Evolutionary conservation across 2,329 filamentous ascomycete species (phyloP).

Genomic region (Sarocladium oryzae): DNA sequence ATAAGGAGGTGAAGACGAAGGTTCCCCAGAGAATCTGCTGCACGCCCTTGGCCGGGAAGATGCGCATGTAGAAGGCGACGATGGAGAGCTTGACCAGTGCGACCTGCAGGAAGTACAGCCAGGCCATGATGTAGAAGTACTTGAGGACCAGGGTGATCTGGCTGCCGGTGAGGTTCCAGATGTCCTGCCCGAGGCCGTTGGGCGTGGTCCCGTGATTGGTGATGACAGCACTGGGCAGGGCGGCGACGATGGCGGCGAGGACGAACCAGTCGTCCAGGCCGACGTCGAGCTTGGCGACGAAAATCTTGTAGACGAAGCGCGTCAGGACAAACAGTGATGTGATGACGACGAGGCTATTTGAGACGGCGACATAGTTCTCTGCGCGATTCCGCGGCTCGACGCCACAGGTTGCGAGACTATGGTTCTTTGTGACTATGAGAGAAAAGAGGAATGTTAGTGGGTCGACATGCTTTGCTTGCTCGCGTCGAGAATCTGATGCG

Average conservation of each 20-base stretch:
- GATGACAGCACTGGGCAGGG: slow-evolving; percentile 23
- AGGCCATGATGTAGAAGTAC: slow-evolving; percentile 31
- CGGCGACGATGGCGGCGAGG: slow-evolving; percentile 19
- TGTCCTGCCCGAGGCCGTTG: slow-evolving; percentile 22
- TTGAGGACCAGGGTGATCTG: slow-evolving; percentile 15
- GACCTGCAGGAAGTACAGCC: slow-evolving; percentile 35
- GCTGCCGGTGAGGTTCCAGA: neutral
- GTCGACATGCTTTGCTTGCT: no score
- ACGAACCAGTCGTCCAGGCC: slow-evolving; percentile 30
- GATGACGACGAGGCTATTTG: slow-evolving; percentile 24
- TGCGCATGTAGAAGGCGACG: slow-evolving; percentile 43
- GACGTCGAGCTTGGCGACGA: slow-evolving; percentile 22
- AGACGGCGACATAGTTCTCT: slow-evolving; percentile 24
- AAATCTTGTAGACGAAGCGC: slow-evolving; percentile 29
- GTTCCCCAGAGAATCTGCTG: slow-evolving; percentile 31
- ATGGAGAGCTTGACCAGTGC: slow-evolving; percentile 40
- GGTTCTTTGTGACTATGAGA: slow-evolving; percentile 17
- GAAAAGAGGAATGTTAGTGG: neutral
- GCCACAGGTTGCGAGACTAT: slow-evolving; percentile 20
- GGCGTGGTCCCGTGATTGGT: slow-evolving; percentile 20
- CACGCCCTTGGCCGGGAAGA: slow-evolving; percentile 35
- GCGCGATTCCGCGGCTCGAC: slow-evolving; percentile 20
- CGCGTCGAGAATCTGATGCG: no score
- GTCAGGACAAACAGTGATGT: slow-evolving; percentile 28
- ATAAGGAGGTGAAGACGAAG: slow-evolving; percentile 27